These are phyloP conservation scores for Trichoderma parareesei DNA, from an alignment of 495 filamentous ascomycete genomes.

Conservation along the genomic window DNA sequence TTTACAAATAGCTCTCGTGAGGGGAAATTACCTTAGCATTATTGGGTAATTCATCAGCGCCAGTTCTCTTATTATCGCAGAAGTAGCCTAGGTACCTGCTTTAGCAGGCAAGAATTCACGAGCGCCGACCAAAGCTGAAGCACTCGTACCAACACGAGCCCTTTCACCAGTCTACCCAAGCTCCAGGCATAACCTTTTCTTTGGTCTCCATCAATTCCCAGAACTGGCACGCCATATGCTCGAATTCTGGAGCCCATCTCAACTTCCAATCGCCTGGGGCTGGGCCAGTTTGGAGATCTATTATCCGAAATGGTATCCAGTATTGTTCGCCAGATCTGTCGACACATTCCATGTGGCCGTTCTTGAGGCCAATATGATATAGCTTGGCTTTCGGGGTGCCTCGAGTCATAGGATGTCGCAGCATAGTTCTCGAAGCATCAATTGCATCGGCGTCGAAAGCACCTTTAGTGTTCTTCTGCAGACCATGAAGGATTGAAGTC, in stretches of 20 bases:
- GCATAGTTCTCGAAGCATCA: background rate
- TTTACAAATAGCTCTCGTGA: no score
- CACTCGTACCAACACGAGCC: background rate
- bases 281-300: background rate
- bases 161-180: background rate
- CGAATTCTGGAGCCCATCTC: background rate
- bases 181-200: background rate
- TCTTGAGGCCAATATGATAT: background rate
- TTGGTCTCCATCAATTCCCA: background rate
- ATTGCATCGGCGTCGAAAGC: background rate
- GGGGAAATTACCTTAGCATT: no score
- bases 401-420: background rate
- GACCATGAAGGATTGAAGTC: background rate
- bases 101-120: no score
- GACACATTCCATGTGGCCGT: no score
- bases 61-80: no score
- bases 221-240: background rate
- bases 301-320: background rate
- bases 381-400: background rate
- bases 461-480: background rate
- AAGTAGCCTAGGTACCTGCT: no score
- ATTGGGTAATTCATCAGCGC: no score
- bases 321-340: background rate
- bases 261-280: background rate
- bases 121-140: no score